Evolutionary conservation across 495 filamentous ascomycete genomes (phyloP).

Genomic region (Penicillium canescens): DNA sequence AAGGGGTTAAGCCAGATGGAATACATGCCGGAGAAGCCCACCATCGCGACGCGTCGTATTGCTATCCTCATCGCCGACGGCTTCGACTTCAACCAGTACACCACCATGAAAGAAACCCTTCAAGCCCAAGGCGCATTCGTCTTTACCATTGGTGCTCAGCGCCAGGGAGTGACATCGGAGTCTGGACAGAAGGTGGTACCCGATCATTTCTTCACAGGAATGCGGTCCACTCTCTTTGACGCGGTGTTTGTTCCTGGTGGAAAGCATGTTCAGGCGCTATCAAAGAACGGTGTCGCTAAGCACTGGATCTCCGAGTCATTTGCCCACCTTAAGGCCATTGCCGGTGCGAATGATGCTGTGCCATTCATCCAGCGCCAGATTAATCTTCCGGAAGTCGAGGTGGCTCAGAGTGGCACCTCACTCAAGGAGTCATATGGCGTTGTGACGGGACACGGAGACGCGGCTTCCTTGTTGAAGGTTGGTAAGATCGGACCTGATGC

Average conservation of each 20-base stretch:
- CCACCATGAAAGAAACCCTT: slow-evolving; percentile 61
- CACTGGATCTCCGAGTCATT: slow-evolving; percentile 87
- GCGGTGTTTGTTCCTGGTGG: slow-evolving; percentile 80
- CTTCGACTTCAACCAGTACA: slow-evolving; percentile 67
- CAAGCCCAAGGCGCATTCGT: slow-evolving; percentile 63
- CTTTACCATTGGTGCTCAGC: slow-evolving; percentile 67
- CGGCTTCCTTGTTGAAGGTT: slow-evolving; percentile 44
- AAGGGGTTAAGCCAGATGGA: slow-evolving; percentile 69
- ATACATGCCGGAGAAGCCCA: slow-evolving; percentile 59
- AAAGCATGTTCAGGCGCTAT: slow-evolving; percentile 58
- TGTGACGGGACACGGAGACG: slow-evolving; percentile 33
- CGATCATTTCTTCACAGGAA: slow-evolving; percentile 79
- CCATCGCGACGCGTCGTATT: slow-evolving; percentile 69
- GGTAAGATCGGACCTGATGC: slow-evolving; percentile 41
- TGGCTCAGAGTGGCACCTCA: slow-evolving; percentile 49
- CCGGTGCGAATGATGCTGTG: slow-evolving; percentile 70
- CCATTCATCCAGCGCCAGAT: slow-evolving; percentile 56
- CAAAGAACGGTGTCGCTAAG: slow-evolving; percentile 72
- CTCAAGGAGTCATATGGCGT: slow-evolving; percentile 58
- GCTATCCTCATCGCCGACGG: slow-evolving; percentile 83
- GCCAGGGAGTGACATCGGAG: slow-evolving; percentile 55
- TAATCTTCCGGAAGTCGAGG: slow-evolving; percentile 55
- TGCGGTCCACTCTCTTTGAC: slow-evolving; percentile 86
- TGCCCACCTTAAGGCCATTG: slow-evolving; percentile 76
- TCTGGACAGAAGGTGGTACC: slow-evolving; percentile 56